Evolutionary conservation across 108 stramenopile species (phyloP).

Genomic region (Stephanodiscus triporus): DNA sequence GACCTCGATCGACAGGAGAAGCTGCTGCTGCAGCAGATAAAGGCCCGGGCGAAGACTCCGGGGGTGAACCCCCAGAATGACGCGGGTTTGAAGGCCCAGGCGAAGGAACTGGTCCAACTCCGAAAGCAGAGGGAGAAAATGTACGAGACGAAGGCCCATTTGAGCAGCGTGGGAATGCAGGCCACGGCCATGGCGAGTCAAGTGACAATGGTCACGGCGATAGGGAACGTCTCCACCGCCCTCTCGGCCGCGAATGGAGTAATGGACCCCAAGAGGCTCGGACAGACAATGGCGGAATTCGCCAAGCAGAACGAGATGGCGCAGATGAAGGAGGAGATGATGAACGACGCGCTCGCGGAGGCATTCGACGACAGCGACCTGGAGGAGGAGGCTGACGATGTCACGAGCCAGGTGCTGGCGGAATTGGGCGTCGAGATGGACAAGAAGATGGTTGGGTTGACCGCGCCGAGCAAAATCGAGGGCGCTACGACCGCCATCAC

Average conservation of each 20-base stretch:
- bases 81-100: constrained; percentile 63
- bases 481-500: constrained; percentile 32
- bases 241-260: constrained; percentile 64
- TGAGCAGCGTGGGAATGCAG: constrained; percentile 83
- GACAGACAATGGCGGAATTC: constrained; percentile 75
- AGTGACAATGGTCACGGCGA: constrained; percentile 64
- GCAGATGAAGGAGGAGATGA: constrained; percentile 79
- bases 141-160: constrained; percentile 67
- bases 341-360: constrained; percentile 83
- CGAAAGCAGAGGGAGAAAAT: constrained; percentile 74
- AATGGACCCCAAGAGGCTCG: constrained; percentile 76
- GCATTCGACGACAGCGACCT: constrained; percentile 82
- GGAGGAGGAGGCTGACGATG: constrained; percentile 78
- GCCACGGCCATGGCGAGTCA: constrained; percentile 72
- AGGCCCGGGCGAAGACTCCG: constrained; percentile 69
- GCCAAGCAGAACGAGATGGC: constrained; percentile 67
- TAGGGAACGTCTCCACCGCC: constrained; percentile 62
- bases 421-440: constrained; percentile 88
- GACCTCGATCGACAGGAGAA: constrained; percentile 84
- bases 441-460: constrained; percentile 73
- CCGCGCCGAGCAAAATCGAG: constrained; percentile 61
- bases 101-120: constrained; percentile 74
- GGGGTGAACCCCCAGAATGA: constrained; percentile 55
- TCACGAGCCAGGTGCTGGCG: constrained; percentile 79
- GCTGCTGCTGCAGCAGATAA: constrained; percentile 65